Conservation (phyloP, 805 yeast genomes). For the Pichia cabralensis region DNA sequence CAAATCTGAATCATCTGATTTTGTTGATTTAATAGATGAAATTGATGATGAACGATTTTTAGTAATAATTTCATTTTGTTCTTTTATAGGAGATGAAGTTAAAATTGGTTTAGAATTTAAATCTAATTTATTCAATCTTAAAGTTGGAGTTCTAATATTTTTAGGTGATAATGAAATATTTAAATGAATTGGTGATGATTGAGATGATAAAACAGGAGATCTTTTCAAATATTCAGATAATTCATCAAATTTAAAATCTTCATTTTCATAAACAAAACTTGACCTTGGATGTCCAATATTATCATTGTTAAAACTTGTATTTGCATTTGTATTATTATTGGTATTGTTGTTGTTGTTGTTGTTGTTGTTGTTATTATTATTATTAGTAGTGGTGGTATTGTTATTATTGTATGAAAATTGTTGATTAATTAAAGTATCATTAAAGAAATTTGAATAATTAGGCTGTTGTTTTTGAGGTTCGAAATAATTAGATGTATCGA, state of each 20-base stretch:
- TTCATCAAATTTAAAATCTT: no score
- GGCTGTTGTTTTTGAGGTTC: background rate
- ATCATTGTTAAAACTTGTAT: background rate
- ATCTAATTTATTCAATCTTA: no score
- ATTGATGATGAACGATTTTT: no score
- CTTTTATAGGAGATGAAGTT: background rate
- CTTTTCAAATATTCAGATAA: no score
- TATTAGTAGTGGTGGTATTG: no score
- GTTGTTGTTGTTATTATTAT: no score
- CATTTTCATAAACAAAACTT: slow-evolving; percentile 7
- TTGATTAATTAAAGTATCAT: no score
- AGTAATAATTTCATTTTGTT: background rate
- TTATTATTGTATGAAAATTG: no score
- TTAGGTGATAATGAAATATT: no score
- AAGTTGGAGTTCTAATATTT: no score
- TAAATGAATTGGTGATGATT: no score
- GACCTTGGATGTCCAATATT: background rate
- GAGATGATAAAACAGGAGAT: no score
- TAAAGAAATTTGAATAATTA: slow-evolving; percentile 1
- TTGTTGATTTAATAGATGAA: slow-evolving; percentile 6
- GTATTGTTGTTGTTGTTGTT: background rate
- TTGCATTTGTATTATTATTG: background rate
- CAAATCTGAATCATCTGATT: slow-evolving; percentile 1
- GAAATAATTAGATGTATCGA: slow-evolving; percentile 2
- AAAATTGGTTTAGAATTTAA: slow-evolving; percentile 1